Evolutionary conservation across 2,329 filamentous ascomycete genomes (phyloP).

Genomic region (Aureobasidium pullulans): DNA sequence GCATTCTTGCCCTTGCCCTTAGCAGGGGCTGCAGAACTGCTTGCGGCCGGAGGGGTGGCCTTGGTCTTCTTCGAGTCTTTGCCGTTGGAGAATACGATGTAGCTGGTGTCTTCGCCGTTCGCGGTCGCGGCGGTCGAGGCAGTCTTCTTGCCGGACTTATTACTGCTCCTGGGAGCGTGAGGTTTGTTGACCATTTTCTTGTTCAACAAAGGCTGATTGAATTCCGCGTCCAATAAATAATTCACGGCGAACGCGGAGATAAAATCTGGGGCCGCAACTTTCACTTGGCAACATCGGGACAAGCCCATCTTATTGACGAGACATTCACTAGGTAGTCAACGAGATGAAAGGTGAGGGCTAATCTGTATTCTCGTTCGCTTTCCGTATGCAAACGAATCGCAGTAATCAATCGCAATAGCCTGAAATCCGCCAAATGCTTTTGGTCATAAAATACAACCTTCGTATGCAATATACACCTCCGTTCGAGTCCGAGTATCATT

Average conservation of each 20-base stretch:
- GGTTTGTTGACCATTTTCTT: slow-evolving; percentile 42
- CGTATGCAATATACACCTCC: slow-evolving; percentile 3
- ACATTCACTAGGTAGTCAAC: too few relatives aligned
- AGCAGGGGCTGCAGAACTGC: slow-evolving; percentile 15
- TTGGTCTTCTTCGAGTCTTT: slow-evolving; percentile 39
- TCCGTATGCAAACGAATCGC: too few relatives aligned
- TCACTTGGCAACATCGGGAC: not conserved
- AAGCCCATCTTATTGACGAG: too few relatives aligned
- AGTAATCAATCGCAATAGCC: not conserved
- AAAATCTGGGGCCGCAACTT: not conserved
- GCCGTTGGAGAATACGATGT: slow-evolving; percentile 41
- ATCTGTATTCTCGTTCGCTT: too few relatives aligned
- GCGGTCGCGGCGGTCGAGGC: slow-evolving; percentile 24
- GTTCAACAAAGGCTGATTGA: not conserved
- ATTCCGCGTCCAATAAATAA: not conserved
- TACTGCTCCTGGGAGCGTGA: slow-evolving; percentile 35
- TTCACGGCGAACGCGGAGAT: not conserved
- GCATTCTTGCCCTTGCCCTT: slow-evolving; percentile 25
- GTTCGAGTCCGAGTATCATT: not conserved
- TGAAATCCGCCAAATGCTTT: not conserved
- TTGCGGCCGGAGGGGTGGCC: slow-evolving; percentile 17
- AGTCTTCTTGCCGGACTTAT: slow-evolving; percentile 31
- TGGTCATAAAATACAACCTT: not conserved
- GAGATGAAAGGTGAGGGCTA: too few relatives aligned
- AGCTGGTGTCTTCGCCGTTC: slow-evolving; percentile 42